Percentiles rank a stretch among this genome's conserved stretches.
phyloP scores from a whole-genome alignment of 2,329 filamentous ascomycete species.

The Endoconidiophora laricicola region DNA sequence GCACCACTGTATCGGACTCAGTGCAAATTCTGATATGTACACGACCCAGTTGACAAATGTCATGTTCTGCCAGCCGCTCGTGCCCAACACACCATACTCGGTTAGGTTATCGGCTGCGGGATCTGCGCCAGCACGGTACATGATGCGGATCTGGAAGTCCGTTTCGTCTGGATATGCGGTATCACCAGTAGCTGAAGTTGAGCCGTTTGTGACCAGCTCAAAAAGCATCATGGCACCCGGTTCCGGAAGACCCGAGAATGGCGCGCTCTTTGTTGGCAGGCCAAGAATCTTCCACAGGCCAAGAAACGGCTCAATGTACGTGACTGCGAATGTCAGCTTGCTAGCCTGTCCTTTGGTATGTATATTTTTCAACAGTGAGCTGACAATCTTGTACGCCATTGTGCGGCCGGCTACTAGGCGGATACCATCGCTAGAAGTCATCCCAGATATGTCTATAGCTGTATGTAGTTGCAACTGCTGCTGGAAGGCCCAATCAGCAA shows the following conservation, averaged over 20 bases:
- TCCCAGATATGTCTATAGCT: slow-evolving; percentile 42
- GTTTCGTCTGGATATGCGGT: slow-evolving; percentile 19
- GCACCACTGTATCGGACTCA: slow-evolving; percentile 27
- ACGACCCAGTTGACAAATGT: slow-evolving; percentile 24
- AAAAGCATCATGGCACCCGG: slow-evolving; percentile 63
- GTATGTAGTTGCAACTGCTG: slow-evolving; percentile 43
- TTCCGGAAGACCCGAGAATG: slow-evolving; percentile 31
- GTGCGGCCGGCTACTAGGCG: slow-evolving; percentile 37
- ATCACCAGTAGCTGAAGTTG: slow-evolving; percentile 13
- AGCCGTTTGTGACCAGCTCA: slow-evolving; percentile 35
- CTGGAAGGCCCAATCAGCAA: slow-evolving; percentile 46
- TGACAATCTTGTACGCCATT: slow-evolving; percentile 28
- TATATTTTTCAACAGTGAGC: slow-evolving; percentile 27
- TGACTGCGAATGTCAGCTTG: slow-evolving; percentile 38
- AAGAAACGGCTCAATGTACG: slow-evolving; percentile 36
- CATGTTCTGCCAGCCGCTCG: slow-evolving; percentile 19
- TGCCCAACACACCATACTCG: slow-evolving; percentile 26
- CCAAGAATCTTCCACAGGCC: slow-evolving; percentile 35
- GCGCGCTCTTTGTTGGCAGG: slow-evolving; percentile 18
- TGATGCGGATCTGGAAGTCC: slow-evolving; percentile 37
- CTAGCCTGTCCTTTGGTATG: slow-evolving; percentile 22
- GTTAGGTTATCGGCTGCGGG: slow-evolving; percentile 18
- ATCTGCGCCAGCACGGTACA: slow-evolving; percentile 34
- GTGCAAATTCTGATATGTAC: slow-evolving; percentile 22
- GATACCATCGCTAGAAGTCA: slow-evolving; percentile 23